Conservation (phyloP, 805 yeast genomes). For the Lachancea mirantina region DNA sequence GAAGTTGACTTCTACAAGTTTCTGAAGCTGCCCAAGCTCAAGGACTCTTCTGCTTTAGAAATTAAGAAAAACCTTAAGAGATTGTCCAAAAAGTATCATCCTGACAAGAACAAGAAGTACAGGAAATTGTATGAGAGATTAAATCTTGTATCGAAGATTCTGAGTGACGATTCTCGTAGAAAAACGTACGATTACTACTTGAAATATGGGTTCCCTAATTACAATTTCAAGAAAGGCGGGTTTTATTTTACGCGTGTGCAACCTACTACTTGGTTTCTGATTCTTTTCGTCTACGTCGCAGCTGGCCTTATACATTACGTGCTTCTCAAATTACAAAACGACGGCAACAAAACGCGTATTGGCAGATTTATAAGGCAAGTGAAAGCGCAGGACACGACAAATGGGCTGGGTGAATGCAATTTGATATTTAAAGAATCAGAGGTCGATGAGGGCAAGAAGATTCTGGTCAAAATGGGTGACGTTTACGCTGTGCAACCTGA, state of each 20-base stretch:
- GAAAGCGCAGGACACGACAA: constrained; percentile 50
- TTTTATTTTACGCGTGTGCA: constrained; percentile 54
- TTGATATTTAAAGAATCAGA: constrained; percentile 38
- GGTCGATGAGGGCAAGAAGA: constrained; percentile 42
- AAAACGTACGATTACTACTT: constrained; percentile 81
- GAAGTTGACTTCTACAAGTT: constrained; percentile 63
- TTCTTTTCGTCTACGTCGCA: constrained; percentile 44
- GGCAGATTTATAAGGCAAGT: constrained; percentile 43
- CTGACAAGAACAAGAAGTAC: constrained; percentile 60
- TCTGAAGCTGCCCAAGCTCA: constrained; percentile 40
- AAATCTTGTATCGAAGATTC: constrained; percentile 65
- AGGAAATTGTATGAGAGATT: constrained; percentile 61
- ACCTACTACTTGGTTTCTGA: constrained; percentile 55
- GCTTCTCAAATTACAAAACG: constrained; percentile 45
- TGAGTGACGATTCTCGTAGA: constrained; percentile 52
- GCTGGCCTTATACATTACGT: constrained; percentile 53
- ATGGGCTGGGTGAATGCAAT: constrained; percentile 41
- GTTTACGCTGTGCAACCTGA: constrained; percentile 47
- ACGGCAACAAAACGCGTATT: constrained; percentile 54
- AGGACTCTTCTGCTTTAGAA: constrained; percentile 43
- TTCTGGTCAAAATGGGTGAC: constrained; percentile 52
- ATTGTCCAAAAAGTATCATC: constrained; percentile 68
- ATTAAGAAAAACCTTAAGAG: constrained; percentile 63
- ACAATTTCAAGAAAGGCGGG: constrained; percentile 55
- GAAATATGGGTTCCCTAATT: constrained; percentile 77